Evolutionary conservation across 2,329 filamentous ascomycete species (phyloP).

Genomic region (Fusarium incarnatum): DNA sequence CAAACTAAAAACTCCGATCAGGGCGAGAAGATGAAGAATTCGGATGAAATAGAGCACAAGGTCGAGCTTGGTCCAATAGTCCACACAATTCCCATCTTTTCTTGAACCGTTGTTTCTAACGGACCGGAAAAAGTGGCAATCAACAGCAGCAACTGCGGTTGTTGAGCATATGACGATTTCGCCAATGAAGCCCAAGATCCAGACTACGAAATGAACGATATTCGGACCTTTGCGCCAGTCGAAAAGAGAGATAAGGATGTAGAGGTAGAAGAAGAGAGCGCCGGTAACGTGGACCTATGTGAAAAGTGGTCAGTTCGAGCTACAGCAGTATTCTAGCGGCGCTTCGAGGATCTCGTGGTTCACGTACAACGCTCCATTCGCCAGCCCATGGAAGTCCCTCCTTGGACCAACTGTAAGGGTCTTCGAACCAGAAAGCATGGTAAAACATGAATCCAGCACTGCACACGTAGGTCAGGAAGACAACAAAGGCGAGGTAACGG

Average conservation of each 20-base stretch:
- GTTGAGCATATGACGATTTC: slow-evolving; percentile 79
- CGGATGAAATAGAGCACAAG: slow-evolving; percentile 75
- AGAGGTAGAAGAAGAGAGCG: slow-evolving; percentile 86
- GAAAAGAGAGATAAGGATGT: slow-evolving; percentile 86
- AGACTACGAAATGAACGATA: slow-evolving; percentile 81
- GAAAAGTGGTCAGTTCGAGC: slow-evolving; percentile 38
- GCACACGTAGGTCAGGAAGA: slow-evolving; percentile 79
- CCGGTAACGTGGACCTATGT: slow-evolving; percentile 84
- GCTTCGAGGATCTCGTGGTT: slow-evolving; percentile 10
- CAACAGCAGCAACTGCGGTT: slow-evolving; percentile 75
- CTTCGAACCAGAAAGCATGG: slow-evolving; percentile 71
- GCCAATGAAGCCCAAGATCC: slow-evolving; percentile 77
- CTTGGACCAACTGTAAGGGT: slow-evolving; percentile 54
- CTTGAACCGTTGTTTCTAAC: slow-evolving; percentile 44
- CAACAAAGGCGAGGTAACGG: slow-evolving; percentile 76
- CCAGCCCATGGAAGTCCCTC: slow-evolving; percentile 77
- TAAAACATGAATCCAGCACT: slow-evolving; percentile 79
- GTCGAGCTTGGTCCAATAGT: slow-evolving; percentile 64
- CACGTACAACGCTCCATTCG: slow-evolving; percentile 77
- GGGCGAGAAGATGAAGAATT: slow-evolving; percentile 71
- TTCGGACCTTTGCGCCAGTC: slow-evolving; percentile 87
- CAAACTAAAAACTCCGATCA: slow-evolving; percentile 63
- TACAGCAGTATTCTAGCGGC: slow-evolving; percentile 8
- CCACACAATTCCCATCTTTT: slow-evolving; percentile 49
- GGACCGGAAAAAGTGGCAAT: slow-evolving; percentile 69